Evolutionary conservation across 73 alveolate species (phyloP).

Genomic region (Paramecium pentaurelia): DNA sequence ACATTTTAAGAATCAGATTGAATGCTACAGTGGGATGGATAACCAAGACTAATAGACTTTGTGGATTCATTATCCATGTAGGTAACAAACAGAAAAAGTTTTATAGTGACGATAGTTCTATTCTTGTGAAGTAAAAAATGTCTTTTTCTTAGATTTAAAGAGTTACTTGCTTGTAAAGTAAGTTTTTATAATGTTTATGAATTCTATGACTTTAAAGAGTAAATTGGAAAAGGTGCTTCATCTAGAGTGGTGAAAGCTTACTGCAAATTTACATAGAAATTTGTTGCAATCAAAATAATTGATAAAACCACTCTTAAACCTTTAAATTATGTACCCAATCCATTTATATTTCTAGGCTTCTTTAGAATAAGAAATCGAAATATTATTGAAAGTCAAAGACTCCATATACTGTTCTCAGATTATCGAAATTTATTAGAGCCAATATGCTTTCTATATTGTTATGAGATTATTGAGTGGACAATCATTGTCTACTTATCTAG

Average conservation of each 20-base stretch:
- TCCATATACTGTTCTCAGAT: neutral
- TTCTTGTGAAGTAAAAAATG: neutral
- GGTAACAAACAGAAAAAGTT: neutral
- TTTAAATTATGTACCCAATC: neutral
- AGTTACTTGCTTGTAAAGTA: neutral
- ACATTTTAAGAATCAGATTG: neutral
- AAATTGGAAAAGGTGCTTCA: neutral
- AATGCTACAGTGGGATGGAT: neutral
- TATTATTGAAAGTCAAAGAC: neutral
- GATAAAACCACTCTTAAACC: neutral
- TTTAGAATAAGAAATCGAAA: neutral
- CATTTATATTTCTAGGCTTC: neutral
- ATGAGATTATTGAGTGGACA: neutral
- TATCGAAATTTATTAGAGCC: neutral
- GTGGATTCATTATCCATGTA: neutral
- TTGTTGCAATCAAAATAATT: neutral
- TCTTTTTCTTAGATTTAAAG: neutral
- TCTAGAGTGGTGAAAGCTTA: neutral
- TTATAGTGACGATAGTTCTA: neutral
- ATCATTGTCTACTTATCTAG: neutral
- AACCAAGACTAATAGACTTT: neutral
- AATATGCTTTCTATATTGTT: neutral
- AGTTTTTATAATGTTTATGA: neutral
- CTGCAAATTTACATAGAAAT: neutral
- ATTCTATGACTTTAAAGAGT: neutral